phyloP scores from a whole-genome alignment of 2,329 filamentous ascomycete genomes.

The Scedosporium dehoogii region DNA sequence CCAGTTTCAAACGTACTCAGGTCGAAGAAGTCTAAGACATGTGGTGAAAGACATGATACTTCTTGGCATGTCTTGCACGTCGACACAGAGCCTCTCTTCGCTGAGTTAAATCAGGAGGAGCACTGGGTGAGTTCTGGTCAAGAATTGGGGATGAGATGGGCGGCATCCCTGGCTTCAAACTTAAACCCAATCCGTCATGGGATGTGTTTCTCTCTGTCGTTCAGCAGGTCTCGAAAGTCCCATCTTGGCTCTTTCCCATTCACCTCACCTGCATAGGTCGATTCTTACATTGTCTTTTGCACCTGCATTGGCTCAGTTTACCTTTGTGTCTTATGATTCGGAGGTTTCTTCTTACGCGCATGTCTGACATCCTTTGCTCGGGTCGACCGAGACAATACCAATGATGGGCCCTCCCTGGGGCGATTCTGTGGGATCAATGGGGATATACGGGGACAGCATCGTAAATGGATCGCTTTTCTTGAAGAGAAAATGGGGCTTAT shows the following conservation, averaged over 20 bases:
- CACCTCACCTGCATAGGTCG: neutral
- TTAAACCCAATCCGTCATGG: neutral
- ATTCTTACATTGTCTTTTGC: neutral
- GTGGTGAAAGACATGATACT: neutral
- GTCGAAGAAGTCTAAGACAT: neutral
- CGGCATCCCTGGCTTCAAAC: neutral
- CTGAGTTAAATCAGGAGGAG: neutral
- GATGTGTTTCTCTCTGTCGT: neutral
- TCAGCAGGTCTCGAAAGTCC: neutral
- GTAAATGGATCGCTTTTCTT: neutral
- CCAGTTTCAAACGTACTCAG: too few relatives aligned
- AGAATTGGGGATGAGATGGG: neutral
- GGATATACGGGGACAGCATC: neutral
- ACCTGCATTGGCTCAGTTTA: neutral
- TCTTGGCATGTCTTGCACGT: neutral
- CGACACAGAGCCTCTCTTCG: neutral
- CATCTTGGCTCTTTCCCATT: neutral
- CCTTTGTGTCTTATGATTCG: slow-evolving; percentile 1
- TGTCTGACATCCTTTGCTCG: neutral
- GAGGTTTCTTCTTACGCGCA: neutral
- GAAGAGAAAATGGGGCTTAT: too few relatives aligned
- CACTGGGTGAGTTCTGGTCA: too few relatives aligned
- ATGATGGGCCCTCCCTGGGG: neutral
- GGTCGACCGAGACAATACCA: neutral
- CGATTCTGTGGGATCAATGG: neutral